These are phyloP conservation scores for Colletotrichum sp. DNA, from an alignment of 2,329 filamentous ascomycete species.

Conservation along the genomic window DNA sequence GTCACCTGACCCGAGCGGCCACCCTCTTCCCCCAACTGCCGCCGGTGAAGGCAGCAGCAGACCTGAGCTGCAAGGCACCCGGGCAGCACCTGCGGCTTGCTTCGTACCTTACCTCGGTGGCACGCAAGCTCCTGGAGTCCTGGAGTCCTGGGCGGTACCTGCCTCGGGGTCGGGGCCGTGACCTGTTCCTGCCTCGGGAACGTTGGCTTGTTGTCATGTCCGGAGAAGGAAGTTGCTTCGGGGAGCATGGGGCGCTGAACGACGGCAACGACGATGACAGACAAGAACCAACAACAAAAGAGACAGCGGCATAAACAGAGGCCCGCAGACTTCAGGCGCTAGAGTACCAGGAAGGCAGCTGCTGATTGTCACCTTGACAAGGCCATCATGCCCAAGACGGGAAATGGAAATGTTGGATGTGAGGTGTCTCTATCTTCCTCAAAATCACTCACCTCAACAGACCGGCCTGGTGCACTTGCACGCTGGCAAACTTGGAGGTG, in stretches of 20 bases:
- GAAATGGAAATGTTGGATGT: background rate
- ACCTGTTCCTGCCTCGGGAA: background rate
- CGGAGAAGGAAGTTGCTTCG: background rate
- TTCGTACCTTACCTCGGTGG: background rate
- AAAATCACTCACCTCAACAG: background rate
- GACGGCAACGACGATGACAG: background rate
- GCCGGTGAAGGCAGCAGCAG: background rate
- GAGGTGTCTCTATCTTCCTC: background rate
- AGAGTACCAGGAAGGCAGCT: background rate
- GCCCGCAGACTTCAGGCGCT: background rate
- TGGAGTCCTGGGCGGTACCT: background rate
- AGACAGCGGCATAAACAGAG: background rate
- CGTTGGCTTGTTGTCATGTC: background rate
- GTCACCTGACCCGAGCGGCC: slow-evolving; percentile 15
- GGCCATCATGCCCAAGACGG: background rate
- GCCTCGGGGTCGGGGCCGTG: background rate
- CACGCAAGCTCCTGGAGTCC: background rate
- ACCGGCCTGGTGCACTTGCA: background rate
- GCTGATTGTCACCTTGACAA: background rate
- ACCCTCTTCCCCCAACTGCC: background rate
- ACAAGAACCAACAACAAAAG: background rate
- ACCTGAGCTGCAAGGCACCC: background rate
- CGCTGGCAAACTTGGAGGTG: background rate
- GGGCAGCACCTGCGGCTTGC: background rate
- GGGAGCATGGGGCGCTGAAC: background rate